Percentiles rank a stretch among this genome's conserved stretches.
phyloP scores from a whole-genome alignment of 2,329 filamentous ascomycete species.

The Fusarium pseudoanthophilum region DNA sequence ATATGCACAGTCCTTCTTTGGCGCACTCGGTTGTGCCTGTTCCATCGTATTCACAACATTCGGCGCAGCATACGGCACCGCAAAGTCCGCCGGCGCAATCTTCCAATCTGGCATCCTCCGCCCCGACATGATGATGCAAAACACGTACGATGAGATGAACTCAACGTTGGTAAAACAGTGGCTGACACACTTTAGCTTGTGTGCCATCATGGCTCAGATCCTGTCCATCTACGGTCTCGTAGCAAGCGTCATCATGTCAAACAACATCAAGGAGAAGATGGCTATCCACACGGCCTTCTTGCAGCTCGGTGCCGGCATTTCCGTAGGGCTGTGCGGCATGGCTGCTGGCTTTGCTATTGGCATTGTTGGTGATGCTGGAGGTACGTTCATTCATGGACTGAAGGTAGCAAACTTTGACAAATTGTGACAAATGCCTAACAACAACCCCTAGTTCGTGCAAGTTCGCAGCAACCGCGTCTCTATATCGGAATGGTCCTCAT shows the following conservation, averaged over 20 bases:
- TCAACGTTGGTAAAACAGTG: not conserved
- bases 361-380: constrained; percentile 59
- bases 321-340: constrained; percentile 57
- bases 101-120: constrained; percentile 57
- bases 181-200: constrained; percentile 47
- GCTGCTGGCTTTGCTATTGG: constrained; percentile 60
- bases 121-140: constrained; percentile 58
- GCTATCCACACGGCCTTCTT: constrained; percentile 56
- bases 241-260: constrained; percentile 57
- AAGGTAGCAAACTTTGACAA: not conserved
- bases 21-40: constrained; percentile 54
- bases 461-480: constrained; percentile 58
- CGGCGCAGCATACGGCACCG: constrained; percentile 58
- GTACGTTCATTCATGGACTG: constrained; percentile 27
- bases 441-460: constrained; percentile 53
- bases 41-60: constrained; percentile 65
- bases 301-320: constrained; percentile 56
- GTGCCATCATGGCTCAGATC: constrained; percentile 60
- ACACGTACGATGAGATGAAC: constrained; percentile 44
- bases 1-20: constrained; percentile 52
- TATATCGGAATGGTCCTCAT: constrained; percentile 61
- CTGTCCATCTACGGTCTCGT: constrained; percentile 61
- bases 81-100: constrained; percentile 56
- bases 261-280: constrained; percentile 54
- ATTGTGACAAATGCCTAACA: constrained; percentile 5